Evolutionary conservation across 164 flowering plant genomes (phyloP), one percentile per base, ranked within the genome.

Genomic region (Sedum album): DNA sequence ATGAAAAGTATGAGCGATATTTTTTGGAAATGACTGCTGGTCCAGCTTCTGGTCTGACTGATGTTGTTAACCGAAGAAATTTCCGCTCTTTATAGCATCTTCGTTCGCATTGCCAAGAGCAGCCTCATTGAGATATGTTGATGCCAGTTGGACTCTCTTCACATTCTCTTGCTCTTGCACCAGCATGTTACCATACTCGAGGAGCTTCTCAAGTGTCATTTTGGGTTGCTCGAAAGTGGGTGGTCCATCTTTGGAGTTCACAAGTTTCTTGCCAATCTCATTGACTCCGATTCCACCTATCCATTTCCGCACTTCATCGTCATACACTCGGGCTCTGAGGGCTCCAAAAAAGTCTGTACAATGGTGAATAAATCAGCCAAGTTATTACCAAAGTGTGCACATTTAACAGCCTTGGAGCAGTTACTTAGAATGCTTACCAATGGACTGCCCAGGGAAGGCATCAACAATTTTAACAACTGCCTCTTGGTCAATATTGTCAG

Each of bases 281-380:
- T 78, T 75, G 0, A 82, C 77, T 35, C 85, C 85, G 21, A 76
- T 61, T 9, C 65, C 68, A 13, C 65, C 9, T 5, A 82, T 31
- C 82, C 82, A 82, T 26, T 76, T 73, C 71, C 82, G 76, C 42
- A 82, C 81, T 76, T 77, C 78, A 51, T 82, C 82, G 25, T 82
- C 85, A 31, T 82, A 82, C 17, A 82, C 85, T 62, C 85, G 76
- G 5, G 85, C 84, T 73, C 84, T 79, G 31, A 81, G 25, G 7
- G 84, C 84, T 23, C 84, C 84, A 46, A 81, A 81, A 78, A 81
- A 81, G 53, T 81, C 84, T 81, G 71, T 73, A 75, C 2, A 41
- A 41, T 13, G 46, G 46, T 41, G 46, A 41, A 41, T 41, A 11
- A 41, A 41, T 41, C 11, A 8, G 46, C 46, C 11, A 11, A 41